Conservation (phyloP, 192 early-diverging fungal genomes). For the Coemansia sp. region DNA sequence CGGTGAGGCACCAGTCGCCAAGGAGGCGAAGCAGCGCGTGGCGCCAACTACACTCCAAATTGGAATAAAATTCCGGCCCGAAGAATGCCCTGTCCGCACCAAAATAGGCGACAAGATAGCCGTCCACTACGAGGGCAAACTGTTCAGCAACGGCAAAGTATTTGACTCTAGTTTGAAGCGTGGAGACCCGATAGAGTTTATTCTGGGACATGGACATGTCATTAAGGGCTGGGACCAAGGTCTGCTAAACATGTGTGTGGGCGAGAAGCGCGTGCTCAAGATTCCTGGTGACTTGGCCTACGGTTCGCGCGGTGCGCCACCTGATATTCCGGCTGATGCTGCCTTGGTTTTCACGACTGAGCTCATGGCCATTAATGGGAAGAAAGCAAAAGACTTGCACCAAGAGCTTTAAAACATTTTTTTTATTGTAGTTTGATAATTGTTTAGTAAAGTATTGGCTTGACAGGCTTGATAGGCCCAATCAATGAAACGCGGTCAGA, state of each 20-base stretch:
- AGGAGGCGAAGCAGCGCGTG: background rate
- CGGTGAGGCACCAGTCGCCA: background rate
- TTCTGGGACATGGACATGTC: constrained; percentile 90
- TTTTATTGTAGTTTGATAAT: background rate
- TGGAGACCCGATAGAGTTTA: constrained; percentile 76
- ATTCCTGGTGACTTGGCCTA: constrained; percentile 84
- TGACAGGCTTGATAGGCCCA: background rate
- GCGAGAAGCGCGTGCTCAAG: constrained; percentile 78
- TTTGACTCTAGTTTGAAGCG: constrained; percentile 90
- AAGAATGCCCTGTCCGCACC: constrained; percentile 23
- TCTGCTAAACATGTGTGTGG: constrained; percentile 87
- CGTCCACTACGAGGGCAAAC: constrained; percentile 65
- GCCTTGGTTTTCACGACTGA: constrained; percentile 83
- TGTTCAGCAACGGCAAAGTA: constrained; percentile 70
- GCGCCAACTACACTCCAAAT: constrained; percentile 46
- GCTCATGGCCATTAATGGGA: constrained; percentile 60
- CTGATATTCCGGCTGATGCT: constrained; percentile 77
- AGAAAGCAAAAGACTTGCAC: constrained; percentile 6
- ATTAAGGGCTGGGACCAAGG: constrained; percentile 88
- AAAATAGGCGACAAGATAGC: constrained; percentile 64
- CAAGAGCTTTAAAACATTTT: constrained; percentile 24
- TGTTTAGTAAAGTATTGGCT: background rate
- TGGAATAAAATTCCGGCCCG: constrained; percentile 34
- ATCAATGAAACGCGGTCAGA: no score
- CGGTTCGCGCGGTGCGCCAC: constrained; percentile 72